phyloP scores from a whole-genome alignment of 2,329 filamentous ascomycete genomes.

The Leptodontidium sp. region DNA sequence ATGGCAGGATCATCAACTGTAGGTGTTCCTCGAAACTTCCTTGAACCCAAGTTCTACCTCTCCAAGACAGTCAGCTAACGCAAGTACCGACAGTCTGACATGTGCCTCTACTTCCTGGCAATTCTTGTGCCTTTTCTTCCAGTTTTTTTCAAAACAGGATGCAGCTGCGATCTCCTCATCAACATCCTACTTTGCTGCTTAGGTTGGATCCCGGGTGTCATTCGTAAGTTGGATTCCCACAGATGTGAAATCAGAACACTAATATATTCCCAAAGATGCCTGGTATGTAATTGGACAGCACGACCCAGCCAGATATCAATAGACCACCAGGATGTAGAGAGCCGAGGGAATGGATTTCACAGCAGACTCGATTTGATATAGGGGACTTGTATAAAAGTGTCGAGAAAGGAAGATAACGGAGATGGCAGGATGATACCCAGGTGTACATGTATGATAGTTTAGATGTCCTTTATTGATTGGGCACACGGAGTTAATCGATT shows the following conservation, averaged over 20 bases:
- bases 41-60: not conserved
- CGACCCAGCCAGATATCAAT: conserved; percentile 37
- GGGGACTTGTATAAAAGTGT: not conserved
- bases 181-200: conserved; percentile 50
- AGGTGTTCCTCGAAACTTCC: not conserved
- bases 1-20: conserved; percentile 29
- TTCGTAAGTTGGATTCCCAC: conserved; percentile 38
- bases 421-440: conserved; percentile 7
- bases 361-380: not conserved
- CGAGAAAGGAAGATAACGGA: not conserved
- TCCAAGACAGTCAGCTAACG: not conserved
- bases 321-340: not conserved
- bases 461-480: not conserved
- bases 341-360: no score
- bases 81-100: conserved; percentile 33
- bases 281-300: conserved; percentile 44
- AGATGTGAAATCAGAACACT: not conserved
- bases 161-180: conserved; percentile 51
- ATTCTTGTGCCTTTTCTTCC: conserved; percentile 43
- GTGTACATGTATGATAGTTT: conserved; percentile 4
- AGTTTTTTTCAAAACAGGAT: conserved; percentile 51
- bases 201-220: conserved; percentile 47
- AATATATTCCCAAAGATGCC: conserved; percentile 35
- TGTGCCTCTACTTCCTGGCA: conserved; percentile 43
- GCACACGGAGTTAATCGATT: no score